Conservation (phyloP, 768 basidiomycete genomes). For the Termitomyces sp. region DNA sequence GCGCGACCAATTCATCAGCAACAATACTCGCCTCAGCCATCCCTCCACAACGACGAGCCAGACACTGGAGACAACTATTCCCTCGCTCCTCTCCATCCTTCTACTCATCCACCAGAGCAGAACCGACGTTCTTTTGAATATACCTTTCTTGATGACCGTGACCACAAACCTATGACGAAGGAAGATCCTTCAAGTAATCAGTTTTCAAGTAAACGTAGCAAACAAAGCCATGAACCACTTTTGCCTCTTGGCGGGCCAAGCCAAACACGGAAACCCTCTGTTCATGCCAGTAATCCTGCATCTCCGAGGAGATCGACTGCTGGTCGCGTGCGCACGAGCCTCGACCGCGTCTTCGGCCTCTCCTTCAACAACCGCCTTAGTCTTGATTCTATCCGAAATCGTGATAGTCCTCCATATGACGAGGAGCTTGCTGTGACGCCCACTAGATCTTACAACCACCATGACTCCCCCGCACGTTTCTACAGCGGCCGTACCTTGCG, state of each 20-base stretch:
- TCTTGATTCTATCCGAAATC: conserved; percentile 38
- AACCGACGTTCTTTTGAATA: conserved; percentile 9
- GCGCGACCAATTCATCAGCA: conserved; percentile 48
- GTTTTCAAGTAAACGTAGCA: conserved; percentile 35
- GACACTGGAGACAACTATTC: conserved; percentile 10
- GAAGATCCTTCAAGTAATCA: conserved; percentile 14
- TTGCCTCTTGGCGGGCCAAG: conserved; percentile 45
- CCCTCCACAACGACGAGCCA: conserved; percentile 17
- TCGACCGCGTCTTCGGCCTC: conserved; percentile 55
- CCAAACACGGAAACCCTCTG: conserved; percentile 20
- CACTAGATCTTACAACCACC: conserved; percentile 7
- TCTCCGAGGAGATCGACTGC: conserved; percentile 18
- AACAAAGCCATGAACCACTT: conserved; percentile 70
- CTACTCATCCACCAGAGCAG: conserved; percentile 1
- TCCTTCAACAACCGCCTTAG: conserved; percentile 44
- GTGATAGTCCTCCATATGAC: conserved; percentile 6
- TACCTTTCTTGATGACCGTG: conserved; percentile 9
- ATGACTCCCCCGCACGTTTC: conserved; percentile 24
- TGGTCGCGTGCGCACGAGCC: conserved; percentile 45
- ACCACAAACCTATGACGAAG: not conserved
- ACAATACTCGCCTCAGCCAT: conserved; percentile 35
- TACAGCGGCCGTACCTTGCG: not conserved
- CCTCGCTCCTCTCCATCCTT: conserved; percentile 4
- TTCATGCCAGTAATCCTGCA: conserved; percentile 11
- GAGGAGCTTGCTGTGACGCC: conserved; percentile 3